These are phyloP conservation scores for Globisporangium abappressorium DNA, from an alignment of 352 stramenopile species.

Conservation along the genomic window DNA sequence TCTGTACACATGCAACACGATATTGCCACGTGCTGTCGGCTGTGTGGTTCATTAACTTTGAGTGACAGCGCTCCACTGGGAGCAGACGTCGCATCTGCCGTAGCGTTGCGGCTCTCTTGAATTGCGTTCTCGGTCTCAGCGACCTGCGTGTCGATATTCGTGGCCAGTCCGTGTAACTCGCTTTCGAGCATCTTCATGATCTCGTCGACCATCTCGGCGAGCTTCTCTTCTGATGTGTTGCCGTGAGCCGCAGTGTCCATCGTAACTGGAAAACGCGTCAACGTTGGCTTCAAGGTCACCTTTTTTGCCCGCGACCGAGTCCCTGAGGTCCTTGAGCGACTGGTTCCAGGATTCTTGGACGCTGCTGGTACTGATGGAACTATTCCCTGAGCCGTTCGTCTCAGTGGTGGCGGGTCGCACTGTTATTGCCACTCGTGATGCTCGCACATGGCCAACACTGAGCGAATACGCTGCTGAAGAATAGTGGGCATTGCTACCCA, in stretches of 20 bases:
- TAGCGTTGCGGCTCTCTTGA: not conserved
- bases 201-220: not conserved
- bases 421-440: no score
- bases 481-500: no score
- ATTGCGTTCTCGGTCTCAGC: not conserved
- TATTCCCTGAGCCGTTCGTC: no score
- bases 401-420: no score
- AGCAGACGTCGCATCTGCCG: not conserved
- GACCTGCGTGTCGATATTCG: not conserved
- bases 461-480: no score
- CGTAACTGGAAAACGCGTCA: no score
- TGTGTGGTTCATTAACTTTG: not conserved
- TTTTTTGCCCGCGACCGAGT: not conserved
- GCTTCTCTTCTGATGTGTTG: not conserved
- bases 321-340: not conserved
- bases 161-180: not conserved
- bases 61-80: not conserved
- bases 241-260: not conserved
- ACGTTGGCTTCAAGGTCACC: not conserved
- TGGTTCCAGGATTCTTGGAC: not conserved
- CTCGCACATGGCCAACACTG: no score
- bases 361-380: no score
- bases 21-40: not conserved
- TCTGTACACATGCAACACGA: no score
- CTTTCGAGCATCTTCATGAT: constrained; percentile 2